phyloP scores from a whole-genome alignment of 1,284 basidiomycete genomes.

The Ceratobasidium sp. region DNA sequence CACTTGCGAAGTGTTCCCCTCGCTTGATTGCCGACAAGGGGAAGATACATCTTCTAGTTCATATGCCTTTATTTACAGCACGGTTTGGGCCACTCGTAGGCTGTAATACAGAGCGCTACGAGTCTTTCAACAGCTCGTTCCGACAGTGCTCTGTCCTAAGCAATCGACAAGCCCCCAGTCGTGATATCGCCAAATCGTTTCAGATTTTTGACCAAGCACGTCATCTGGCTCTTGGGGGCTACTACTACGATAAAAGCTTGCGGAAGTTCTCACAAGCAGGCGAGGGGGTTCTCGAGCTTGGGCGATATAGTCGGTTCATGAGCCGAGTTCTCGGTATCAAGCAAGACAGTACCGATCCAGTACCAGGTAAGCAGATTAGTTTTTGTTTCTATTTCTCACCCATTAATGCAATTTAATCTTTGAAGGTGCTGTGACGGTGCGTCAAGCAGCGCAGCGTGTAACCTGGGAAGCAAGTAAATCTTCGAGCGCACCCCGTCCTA shows the following conservation, averaged over 20 bases:
- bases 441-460: background rate
- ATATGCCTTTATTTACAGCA: constrained; percentile 53
- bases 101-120: constrained; percentile 54
- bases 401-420: background rate
- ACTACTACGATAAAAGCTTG: background rate
- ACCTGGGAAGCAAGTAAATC: background rate
- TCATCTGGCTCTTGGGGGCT: background rate
- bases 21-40: constrained; percentile 54
- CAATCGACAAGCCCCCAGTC: constrained; percentile 57
- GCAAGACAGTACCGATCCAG: background rate
- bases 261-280: background rate
- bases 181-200: constrained; percentile 54
- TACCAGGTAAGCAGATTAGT: no score
- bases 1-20: constrained; percentile 51
- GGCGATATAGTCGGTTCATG: background rate
- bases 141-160: constrained; percentile 53
- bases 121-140: constrained; percentile 56
- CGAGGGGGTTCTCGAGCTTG: background rate
- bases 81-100: constrained; percentile 55
- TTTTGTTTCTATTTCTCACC: no score
- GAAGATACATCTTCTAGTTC: constrained; percentile 55
- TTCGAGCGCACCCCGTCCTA: no score
- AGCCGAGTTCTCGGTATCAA: background rate
- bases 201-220: background rate
- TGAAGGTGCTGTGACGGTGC: background rate